Conservation (phyloP, 176 grass and related monocot genomes). For the Bonia amplexicaulis region DNA sequence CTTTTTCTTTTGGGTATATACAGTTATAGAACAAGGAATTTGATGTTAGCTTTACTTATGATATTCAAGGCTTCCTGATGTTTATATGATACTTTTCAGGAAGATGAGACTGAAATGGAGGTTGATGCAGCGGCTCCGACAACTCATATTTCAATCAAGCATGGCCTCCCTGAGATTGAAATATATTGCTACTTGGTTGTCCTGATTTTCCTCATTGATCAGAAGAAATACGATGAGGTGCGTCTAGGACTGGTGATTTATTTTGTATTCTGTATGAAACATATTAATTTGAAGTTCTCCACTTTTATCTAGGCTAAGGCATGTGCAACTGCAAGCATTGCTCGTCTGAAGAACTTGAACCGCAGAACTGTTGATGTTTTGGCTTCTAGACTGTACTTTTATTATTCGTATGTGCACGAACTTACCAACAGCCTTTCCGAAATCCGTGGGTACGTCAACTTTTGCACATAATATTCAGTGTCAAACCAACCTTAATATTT, state of each 20-base stretch:
- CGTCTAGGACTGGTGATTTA: not conserved
- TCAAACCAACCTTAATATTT: not conserved
- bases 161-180: constrained; percentile 75
- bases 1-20: not conserved
- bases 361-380: constrained; percentile 85
- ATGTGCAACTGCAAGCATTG: constrained; percentile 70
- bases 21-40: not conserved
- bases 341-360: constrained; percentile 69
- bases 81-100: constrained; percentile 31
- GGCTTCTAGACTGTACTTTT: constrained; percentile 73
- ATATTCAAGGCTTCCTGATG: not conserved
- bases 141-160: constrained; percentile 53
- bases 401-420: constrained; percentile 73
- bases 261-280: not conserved
- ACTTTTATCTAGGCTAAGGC: constrained; percentile 59
- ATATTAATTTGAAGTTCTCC: not conserved
- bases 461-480: not conserved
- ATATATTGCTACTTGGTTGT: constrained; percentile 85
- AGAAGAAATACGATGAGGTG: constrained; percentile 80
- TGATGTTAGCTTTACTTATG: not conserved
- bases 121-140: constrained; percentile 42
- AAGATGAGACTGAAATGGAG: constrained; percentile 69
- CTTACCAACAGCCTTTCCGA: constrained; percentile 85
- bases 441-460: constrained; percentile 68
- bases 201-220: constrained; percentile 72